Evolutionary conservation across 2,329 filamentous ascomycete species (phyloP), one percentile per base, ranked within the genome.

Genomic region (Colletotrichum sp.): DNA sequence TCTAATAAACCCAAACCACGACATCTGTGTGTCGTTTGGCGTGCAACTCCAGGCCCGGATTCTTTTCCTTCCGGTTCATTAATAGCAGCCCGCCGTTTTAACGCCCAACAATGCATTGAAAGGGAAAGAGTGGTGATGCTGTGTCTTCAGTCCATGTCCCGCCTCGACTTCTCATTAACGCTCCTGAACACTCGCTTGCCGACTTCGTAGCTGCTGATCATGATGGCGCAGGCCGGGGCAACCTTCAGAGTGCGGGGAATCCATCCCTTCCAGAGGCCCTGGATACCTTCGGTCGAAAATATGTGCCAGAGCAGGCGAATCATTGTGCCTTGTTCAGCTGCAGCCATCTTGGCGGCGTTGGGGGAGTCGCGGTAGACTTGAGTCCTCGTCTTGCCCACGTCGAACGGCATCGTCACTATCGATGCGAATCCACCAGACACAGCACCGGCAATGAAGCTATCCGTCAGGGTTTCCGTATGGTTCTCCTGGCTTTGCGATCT

Each of bases 181-280:
- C 91, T 90, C 70, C 92, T 90, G 39, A 98, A 98, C 83, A 94
- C 93, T 84, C 95, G 93, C 89, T 99, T 99, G 67, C 97, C 96
- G 48, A 99, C 91, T 85, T 99, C 97, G 84, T 99, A 99, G 83
- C 94, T 98, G 83, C 95, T 98, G 83, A 99, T 99, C 97, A 99
- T 99, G 83, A 99, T 99, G 32, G 97, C 97, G 85, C 97, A 99
- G 0, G 96, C 95, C 2, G 97, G 97, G 2, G 97, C 96, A 7
- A 99, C 96, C 84, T 99, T 99, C 76, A 99, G 88, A 79, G 95
- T 98, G 52, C 97, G 90, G 0, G 97, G 96, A 28, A 95, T 93
- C 95, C 96, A 98, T 59, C 97, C 97, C 80, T 90, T 95, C 91
- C 98, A 99, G 7, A 99, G 87, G 0, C 97, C 97, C 2, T 91